Evolutionary conservation across 768 basidiomycete species (phyloP), one percentile per base, ranked within the genome.

Genomic region (Mycena filopes): DNA sequence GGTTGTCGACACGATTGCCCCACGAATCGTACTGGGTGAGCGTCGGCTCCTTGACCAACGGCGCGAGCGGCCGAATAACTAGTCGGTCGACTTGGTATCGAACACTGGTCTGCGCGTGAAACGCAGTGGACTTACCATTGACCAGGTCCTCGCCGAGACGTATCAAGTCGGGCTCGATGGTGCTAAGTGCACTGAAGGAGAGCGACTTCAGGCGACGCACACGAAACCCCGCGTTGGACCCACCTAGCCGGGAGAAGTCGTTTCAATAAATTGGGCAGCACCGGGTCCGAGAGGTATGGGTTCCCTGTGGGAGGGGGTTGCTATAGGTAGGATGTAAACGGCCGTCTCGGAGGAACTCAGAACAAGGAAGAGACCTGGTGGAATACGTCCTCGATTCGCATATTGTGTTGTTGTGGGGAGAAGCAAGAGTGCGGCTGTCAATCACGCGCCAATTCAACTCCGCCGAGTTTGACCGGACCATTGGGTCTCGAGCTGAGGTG

Each of bases 11-110:
- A 2, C 68, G 68, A 13, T 88, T 85, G 0, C 92, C 92, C 88
- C 87, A 93, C 67, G 92, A 87, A 70, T 93, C 82, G 71, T 92
- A 94, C 74, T 93, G 93, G 0, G 81, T 81, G 23, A 94, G 74
- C 12, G 74, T 79, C 0, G 90, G 88, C 21, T 84, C 84, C 3
- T 75, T 72, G 1, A 84, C 78, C 23, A 81, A 82, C 26, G 74
- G 73, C n/a, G 80, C 81, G 48, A 91, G 73, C 2, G 79, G 76
- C 23, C 89, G 86, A 49, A 91, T 79, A n/a, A 76, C 90, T 92
- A 57, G n/a, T n/a, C n/a, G n/a, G n/a, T n/a, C 49, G 50, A 55
- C 38, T 36, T 1, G 28, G 18, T 48, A 48, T n/a, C n/a, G n/a
- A 28, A 26, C 26, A 20, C 15, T 20, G 2, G 8, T 33, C 31